Percentiles rank a stretch among this genome's conserved stretches.
Evolutionary conservation across 164 flowering plant genomes (phyloP).

Genomic region (Litsea cubeba): DNA sequence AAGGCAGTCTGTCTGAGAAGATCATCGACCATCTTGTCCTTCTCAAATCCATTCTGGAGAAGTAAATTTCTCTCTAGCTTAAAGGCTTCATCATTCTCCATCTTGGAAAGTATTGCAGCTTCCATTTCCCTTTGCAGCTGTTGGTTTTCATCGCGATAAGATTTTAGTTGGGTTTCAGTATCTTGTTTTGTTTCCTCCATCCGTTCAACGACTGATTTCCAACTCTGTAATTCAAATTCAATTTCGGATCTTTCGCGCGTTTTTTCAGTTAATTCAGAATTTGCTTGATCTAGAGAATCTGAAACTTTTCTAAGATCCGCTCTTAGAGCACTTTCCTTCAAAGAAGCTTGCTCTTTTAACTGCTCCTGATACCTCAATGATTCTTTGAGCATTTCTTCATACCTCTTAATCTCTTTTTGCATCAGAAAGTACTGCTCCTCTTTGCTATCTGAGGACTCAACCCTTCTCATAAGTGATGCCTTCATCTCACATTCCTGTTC

Average conservation of each 20-base stretch:
- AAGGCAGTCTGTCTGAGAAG: conserved; percentile 27
- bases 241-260: conserved; percentile 16
- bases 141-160: conserved; percentile 22
- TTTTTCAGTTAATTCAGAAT: conserved; percentile 29
- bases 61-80: conserved; percentile 35
- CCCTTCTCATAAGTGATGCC: conserved; percentile 13
- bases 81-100: conserved; percentile 29
- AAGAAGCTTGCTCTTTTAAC: conserved; percentile 23
- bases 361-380: conserved; percentile 21
- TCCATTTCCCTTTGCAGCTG: conserved; percentile 33
- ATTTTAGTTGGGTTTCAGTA: conserved; percentile 12
- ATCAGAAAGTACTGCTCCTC: conserved; percentile 18
- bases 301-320: conserved; percentile 22
- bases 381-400: conserved; percentile 27
- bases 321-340: conserved; percentile 21
- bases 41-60: conserved; percentile 29
- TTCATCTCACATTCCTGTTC: conserved; percentile 15
- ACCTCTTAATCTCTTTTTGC: conserved; percentile 25
- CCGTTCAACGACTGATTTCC: conserved; percentile 23
- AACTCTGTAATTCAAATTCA: conserved; percentile 22
- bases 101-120: conserved; percentile 28
- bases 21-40: conserved; percentile 29
- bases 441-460: conserved; percentile 16
- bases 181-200: conserved; percentile 4
- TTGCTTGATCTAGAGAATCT: conserved; percentile 25